Evolutionary conservation across 75 land plant genomes (phyloP), one percentile per base, ranked within the genome.

Genomic region (Selaginella tamariscina): DNA sequence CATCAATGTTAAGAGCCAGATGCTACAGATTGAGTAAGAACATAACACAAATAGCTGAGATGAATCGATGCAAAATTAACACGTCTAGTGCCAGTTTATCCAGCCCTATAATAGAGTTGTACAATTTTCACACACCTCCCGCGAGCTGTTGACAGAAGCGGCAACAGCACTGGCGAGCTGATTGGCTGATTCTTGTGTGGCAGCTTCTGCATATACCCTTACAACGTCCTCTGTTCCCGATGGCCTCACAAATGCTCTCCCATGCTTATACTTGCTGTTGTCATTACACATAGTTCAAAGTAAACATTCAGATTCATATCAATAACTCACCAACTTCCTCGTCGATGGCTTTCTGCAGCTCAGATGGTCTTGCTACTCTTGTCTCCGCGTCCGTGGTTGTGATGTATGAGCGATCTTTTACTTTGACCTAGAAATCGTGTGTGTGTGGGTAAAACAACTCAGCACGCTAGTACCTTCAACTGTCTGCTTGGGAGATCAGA

Each of bases 141-240:
- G 85, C 85, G 67, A 82, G 79, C 18, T 67, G 56, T 82, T 76
- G 2, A 93, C 98, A 33, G 81, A 77, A 29, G 63, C 56, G 0
- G 81, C 85, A 26, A 93, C 86, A 57, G 82, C 79, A 23, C 68
- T 68, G 8, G 88, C 98, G 24, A 93, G 69, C 24, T 30, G 23
- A 32, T 93, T 91, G 65, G 96, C 95, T 66, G 75, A 83, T 33
- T 79, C 85, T 67, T 93, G 95, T 57, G 95, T 78, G 5, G 72
- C 63, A 44, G 91, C 98, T 71, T 93, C 98, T 0, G 98, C 98
- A 77, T 93, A 93, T 0, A 93, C 86, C 24, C 98, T 84, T 1
- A 93, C 73, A 0, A 89, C 80, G 71, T 93, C 96, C 79, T 93
- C 98, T 20, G 98, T 93, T 28, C 98, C 98, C 65, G 98, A 93